phyloP scores from a whole-genome alignment of 129 eudicot genomes.

The Flaveria trinervia region DNA sequence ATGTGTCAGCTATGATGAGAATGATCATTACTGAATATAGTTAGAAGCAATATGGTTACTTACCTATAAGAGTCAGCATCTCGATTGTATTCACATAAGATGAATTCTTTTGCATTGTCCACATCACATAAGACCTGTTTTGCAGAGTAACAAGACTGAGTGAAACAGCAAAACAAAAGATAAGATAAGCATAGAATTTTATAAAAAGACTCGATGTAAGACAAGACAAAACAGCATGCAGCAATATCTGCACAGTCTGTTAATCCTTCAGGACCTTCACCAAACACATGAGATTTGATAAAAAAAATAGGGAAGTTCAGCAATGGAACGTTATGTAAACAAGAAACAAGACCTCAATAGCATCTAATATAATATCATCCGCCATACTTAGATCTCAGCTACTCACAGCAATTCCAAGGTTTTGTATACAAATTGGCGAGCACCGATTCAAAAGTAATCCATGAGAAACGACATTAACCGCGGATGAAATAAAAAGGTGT shows the following conservation, averaged over 20 bases:
- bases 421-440: too few relatives aligned
- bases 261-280: too few relatives aligned
- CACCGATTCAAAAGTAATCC: too few relatives aligned
- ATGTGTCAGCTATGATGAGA: not conserved
- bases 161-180: not conserved
- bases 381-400: too few relatives aligned
- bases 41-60: conserved; percentile 37
- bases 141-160: conserved; percentile 13
- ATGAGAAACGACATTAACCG: too few relatives aligned
- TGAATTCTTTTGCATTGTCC: conserved; percentile 79
- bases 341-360: too few relatives aligned
- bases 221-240: not conserved
- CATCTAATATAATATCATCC: too few relatives aligned
- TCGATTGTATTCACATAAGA: conserved; percentile 92
- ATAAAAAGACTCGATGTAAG: not conserved
- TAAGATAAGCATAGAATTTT: not conserved
- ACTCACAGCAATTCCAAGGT: too few relatives aligned
- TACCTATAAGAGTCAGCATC: conserved; percentile 99
- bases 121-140: conserved; percentile 82
- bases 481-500: too few relatives aligned
- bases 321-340: too few relatives aligned
- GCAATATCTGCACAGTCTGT: not conserved
- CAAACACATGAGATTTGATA: too few relatives aligned
- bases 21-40: not conserved
- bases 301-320: too few relatives aligned